Evolutionary conservation across 1,284 basidiomycete genomes (phyloP).

Genomic region (Peniophora sp.): DNA sequence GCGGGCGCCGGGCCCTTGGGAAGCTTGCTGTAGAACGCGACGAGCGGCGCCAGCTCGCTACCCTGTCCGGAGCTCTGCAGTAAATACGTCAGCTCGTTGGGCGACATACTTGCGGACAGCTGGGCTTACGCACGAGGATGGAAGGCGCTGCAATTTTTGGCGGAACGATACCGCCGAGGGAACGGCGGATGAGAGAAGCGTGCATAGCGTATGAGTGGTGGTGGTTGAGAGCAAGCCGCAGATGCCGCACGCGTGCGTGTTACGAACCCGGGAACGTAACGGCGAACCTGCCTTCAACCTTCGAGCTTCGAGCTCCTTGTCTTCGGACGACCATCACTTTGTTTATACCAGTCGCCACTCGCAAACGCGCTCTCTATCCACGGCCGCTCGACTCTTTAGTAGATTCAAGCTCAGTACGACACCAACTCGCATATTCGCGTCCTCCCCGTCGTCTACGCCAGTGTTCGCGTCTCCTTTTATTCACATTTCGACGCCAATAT

Average conservation of each 20-base stretch:
- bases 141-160: slow-evolving; percentile 93
- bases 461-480: too few species aligned
- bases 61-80: slow-evolving; percentile 69
- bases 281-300: too few species aligned
- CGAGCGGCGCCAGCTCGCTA: slow-evolving; percentile 75
- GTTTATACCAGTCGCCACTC: too few species aligned
- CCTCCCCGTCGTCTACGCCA: too few species aligned
- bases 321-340: too few species aligned
- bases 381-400: too few species aligned
- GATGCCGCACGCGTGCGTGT: not conserved
- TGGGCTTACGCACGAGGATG: slow-evolving; percentile 65
- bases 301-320: too few species aligned
- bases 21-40: slow-evolving; percentile 91
- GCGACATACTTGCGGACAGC: not conserved
- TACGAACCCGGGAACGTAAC: not conserved
- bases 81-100: slow-evolving; percentile 2
- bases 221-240: slow-evolving; percentile 10
- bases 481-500: too few species aligned
- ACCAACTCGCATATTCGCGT: too few species aligned
- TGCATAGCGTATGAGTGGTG: slow-evolving; percentile 51
- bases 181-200: slow-evolving; percentile 76
- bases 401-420: too few species aligned
- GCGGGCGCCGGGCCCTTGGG: slow-evolving; percentile 73
- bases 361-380: too few species aligned
- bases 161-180: slow-evolving; percentile 78